A percentile compares a stretch with the other conserved stretches of the same genome.
Conservation (phyloP, 176 grass and related monocot species). For the Chloris gayana region DNA sequence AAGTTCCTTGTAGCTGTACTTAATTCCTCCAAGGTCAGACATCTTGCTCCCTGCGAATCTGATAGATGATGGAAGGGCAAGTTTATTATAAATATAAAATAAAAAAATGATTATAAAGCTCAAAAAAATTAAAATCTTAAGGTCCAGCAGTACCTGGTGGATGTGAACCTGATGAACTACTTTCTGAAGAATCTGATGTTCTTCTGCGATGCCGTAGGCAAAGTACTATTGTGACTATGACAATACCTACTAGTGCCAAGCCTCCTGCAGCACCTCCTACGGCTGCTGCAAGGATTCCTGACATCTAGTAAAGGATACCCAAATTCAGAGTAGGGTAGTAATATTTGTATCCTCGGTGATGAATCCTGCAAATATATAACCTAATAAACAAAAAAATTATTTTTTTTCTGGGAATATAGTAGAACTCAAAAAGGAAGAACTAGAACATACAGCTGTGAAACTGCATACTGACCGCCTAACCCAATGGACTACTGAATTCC, state of each 20-base stretch:
- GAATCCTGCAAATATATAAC: slow-evolving; percentile 42
- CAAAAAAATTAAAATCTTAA: slow-evolving; percentile 27
- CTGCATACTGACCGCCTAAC: not conserved
- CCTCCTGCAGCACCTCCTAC: slow-evolving; percentile 88
- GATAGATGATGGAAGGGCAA: slow-evolving; percentile 11
- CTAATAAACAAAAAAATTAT: slow-evolving; percentile 33
- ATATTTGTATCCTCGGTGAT: slow-evolving; percentile 21
- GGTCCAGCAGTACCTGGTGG: slow-evolving; percentile 56
- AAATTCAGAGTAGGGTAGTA: slow-evolving; percentile 46
- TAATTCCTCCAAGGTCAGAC: slow-evolving; percentile 74
- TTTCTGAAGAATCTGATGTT: slow-evolving; percentile 76
- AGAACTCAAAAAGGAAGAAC: slow-evolving; percentile 15
- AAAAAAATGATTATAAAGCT: slow-evolving; percentile 22
- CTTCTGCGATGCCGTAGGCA: slow-evolving; percentile 44
- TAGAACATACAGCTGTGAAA: slow-evolving; percentile 8
- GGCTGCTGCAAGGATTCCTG: slow-evolving; percentile 72
- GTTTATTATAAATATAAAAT: slow-evolving; percentile 14
- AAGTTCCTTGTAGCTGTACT: slow-evolving; percentile 80
- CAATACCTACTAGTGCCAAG: slow-evolving; percentile 49
- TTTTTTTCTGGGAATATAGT: slow-evolving; percentile 8
- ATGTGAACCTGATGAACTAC: slow-evolving; percentile 67
- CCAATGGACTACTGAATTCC: slow-evolving; percentile 11
- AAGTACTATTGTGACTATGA: slow-evolving; percentile 45
- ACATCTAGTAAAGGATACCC: slow-evolving; percentile 74
- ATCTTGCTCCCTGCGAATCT: slow-evolving; percentile 63